Base-by-base conservation (phyloP, 2,329 filamentous ascomycete species). In the Bipolaris bicolor region DNA sequence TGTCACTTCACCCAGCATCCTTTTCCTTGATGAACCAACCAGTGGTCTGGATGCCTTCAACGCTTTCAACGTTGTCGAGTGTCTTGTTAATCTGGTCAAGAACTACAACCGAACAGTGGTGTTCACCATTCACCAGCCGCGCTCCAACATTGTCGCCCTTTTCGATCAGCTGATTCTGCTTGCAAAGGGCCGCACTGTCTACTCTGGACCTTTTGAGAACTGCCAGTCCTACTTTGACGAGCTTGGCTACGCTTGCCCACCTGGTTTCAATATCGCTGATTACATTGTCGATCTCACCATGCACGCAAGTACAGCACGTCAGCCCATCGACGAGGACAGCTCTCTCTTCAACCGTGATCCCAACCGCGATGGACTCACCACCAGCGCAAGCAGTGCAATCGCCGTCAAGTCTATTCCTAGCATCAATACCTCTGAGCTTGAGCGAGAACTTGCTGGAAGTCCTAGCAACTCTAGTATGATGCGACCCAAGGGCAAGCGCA, bases 261-360 rank as follows among this genome's bases (percentile, higher is more conserved):
- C 93, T 22, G 96, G 96, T 2, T 99, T 98, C 84, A 99, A 99
- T 71, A 98, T 99, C 76, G 95, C 95, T 3, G 95, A 99, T 75
- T 99, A 97, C 72, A 85, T 99, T 5, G 93, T 99, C 29, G 95
- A 99, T 74, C 83, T 99, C 39, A 98, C 95, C 0, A 98, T 99
- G 94, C 95, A 99, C 74, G 93, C 92, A 22, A 86, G 90, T 57
- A 82, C 83, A 50, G 80, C 83, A 13, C 80, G 78, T 36, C 81
- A 83, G 1, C 78, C 83, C 10, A 77, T 82, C 1, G 82, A 87
- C 29, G 85, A 87, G 47, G 79, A 84, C 43, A 84, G 82, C 18
- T 80, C 84, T 6, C 79, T 86, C 2, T 83, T 86, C 54, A 84
- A 88, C 53, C 79, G 80, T 10, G 88, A 90, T 62, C 83, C 86